Percentiles rank a stretch among this genome's conserved stretches.
phyloP scores from a whole-genome alignment of 2,329 filamentous ascomycete species.

The Dactylellina leptospora region DNA sequence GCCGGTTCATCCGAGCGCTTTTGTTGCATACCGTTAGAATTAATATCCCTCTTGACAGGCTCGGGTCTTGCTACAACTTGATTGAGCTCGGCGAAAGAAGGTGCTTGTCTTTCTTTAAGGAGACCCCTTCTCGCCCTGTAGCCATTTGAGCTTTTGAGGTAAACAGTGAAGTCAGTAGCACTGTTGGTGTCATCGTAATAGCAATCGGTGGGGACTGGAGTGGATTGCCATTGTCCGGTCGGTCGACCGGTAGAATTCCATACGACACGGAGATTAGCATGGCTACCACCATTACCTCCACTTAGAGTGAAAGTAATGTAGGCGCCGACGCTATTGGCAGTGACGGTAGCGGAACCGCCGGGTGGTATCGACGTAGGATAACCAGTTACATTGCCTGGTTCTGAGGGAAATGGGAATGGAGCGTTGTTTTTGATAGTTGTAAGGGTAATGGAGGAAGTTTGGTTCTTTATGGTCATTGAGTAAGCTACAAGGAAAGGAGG shows the following conservation, averaged over 20 bases:
- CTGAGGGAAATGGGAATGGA: neutral
- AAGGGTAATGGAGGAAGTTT: neutral
- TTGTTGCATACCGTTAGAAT: neutral
- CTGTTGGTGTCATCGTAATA: neutral
- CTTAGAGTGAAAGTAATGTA: neutral
- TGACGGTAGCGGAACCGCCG: neutral
- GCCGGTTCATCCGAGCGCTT: neutral
- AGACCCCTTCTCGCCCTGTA: neutral
- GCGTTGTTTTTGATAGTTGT: neutral
- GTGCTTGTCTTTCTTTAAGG: no score
- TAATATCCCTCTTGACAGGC: neutral
- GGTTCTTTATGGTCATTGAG: neutral
- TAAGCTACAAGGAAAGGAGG: neutral
- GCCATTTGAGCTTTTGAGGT: neutral
- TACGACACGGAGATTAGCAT: neutral
- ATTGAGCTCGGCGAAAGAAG: conserved; percentile 4
- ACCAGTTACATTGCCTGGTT: neutral
- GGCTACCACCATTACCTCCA: neutral
- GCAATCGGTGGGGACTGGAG: neutral
- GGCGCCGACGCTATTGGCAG: neutral
- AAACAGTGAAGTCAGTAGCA: neutral
- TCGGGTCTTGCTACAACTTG: neutral
- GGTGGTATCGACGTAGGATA: neutral
- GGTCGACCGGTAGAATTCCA: neutral
- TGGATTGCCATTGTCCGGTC: neutral